These are phyloP conservation scores for Ocimum tenuiflorum DNA, from an alignment of 257 asterid genomes.

Conservation along the genomic window DNA sequence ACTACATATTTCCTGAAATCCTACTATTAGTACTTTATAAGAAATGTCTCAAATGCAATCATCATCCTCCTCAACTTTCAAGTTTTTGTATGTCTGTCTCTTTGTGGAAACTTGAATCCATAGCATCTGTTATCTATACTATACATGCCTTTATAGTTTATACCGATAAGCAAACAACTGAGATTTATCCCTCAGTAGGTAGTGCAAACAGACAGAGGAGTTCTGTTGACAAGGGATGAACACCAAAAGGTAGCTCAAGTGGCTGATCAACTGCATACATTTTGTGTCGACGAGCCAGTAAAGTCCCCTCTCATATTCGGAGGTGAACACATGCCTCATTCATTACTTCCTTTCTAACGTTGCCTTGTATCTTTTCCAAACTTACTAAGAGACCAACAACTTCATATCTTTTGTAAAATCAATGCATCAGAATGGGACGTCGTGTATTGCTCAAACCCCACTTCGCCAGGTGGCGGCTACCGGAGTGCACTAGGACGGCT, in stretches of 20 bases:
- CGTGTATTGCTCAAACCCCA: constrained; percentile 76
- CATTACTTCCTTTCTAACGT: neutral
- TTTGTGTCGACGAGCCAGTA: constrained; percentile 68
- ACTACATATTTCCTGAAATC: no score
- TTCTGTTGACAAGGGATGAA: constrained; percentile 42
- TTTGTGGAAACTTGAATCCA: no score
- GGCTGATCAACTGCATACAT: constrained; percentile 50
- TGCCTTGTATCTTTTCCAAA: neutral
- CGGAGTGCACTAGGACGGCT: constrained; percentile 72
- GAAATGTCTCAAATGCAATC: no score
- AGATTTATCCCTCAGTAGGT: constrained; percentile 36
- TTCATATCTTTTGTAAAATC: neutral
- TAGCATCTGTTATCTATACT: neutral
- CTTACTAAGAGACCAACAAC: no score
- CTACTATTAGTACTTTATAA: no score
- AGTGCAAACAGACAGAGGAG: constrained; percentile 68
- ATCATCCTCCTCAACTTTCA: no score
- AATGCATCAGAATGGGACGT: constrained; percentile 78
- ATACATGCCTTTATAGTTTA: neutral
- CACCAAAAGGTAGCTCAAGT: constrained; percentile 63
- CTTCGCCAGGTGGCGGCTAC: constrained; percentile 93
- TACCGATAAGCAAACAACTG: neutral
- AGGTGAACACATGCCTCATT: no score
- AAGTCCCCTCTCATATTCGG: constrained; percentile 89
- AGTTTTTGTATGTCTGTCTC: no score